phyloP scores from a whole-genome alignment of 805 yeast genomes.

The Yarrowia sp. region DNA sequence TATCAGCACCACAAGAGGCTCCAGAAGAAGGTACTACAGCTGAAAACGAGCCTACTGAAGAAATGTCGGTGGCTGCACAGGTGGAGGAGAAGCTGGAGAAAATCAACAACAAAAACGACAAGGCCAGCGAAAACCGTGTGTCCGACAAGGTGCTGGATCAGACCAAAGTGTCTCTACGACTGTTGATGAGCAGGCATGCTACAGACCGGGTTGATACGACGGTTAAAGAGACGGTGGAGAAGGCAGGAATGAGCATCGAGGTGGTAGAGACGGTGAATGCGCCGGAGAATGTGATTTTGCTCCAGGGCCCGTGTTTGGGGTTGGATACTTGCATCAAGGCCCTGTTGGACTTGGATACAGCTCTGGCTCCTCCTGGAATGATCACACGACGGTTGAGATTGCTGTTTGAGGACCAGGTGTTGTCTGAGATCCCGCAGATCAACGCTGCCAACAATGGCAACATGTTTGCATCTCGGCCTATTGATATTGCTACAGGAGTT shows the following conservation, averaged over 20 bases:
- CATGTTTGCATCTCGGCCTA: slow-evolving; percentile 20
- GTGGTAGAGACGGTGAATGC: slow-evolving; percentile 19
- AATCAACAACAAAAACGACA: slow-evolving; percentile 10
- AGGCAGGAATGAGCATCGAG: slow-evolving; percentile 10
- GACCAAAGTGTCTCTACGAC: not conserved
- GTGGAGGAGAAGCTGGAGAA: slow-evolving; percentile 15
- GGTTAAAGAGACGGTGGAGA: slow-evolving; percentile 11
- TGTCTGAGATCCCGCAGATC: slow-evolving; percentile 4
- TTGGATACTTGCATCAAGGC: slow-evolving; percentile 15
- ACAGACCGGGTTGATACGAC: slow-evolving; percentile 4
- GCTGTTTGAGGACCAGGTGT: not conserved
- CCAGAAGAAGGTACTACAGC: not conserved
- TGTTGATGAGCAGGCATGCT: slow-evolving; percentile 12
- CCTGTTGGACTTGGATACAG: not conserved
- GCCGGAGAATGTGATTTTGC: slow-evolving; percentile 5
- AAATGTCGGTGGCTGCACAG: not conserved
- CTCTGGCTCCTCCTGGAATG: slow-evolving; percentile 22
- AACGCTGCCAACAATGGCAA: not conserved
- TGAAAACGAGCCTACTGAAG: not conserved
- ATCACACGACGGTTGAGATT: slow-evolving; percentile 1
- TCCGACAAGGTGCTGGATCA: slow-evolving; percentile 1
- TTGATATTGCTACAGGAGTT: slow-evolving; percentile 3
- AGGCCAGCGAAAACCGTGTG: not conserved
- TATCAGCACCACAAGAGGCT: not conserved
- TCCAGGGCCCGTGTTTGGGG: slow-evolving; percentile 5